phyloP scores from a whole-genome alignment of 75 land plant genomes.

The Gnetum montanum region DNA sequence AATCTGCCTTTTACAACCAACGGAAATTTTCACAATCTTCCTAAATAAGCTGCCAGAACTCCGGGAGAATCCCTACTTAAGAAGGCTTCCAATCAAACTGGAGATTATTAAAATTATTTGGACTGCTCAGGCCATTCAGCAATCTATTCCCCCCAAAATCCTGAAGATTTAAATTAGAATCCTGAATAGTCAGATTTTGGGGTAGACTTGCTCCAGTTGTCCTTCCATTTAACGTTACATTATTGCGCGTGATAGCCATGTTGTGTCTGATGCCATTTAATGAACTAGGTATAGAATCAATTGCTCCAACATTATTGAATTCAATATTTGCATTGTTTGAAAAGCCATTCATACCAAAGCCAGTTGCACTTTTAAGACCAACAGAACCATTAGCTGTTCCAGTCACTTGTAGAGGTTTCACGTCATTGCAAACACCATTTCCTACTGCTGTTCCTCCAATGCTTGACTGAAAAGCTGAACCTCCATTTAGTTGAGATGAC shows the following conservation, averaged over 20 bases:
- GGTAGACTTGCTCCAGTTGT: conserved; percentile 28
- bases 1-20: not conserved
- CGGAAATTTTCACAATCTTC: not conserved
- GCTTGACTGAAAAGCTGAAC: not conserved
- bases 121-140: conserved; percentile 30
- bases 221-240: conserved; percentile 46
- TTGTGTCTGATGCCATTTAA: conserved; percentile 27
- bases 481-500: conserved; percentile 31
- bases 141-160: conserved; percentile 43
- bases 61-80: not conserved
- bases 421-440: conserved; percentile 35
- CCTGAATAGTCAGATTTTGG: conserved; percentile 19
- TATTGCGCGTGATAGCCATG: conserved; percentile 26
- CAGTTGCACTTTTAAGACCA: conserved; percentile 23
- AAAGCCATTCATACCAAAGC: conserved; percentile 33
- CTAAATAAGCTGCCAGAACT: not conserved
- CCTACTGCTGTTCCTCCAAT: not conserved
- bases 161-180: conserved; percentile 27
- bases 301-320: conserved; percentile 14
- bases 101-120: conserved; percentile 44
- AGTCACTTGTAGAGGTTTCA: conserved; percentile 34
- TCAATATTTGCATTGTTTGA: conserved; percentile 12
- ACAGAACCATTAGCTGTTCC: conserved; percentile 11
- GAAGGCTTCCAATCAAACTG: conserved; percentile 57
- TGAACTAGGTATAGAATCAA: conserved; percentile 24